Percentiles rank a stretch among this genome's conserved stretches.
phyloP scores from a whole-genome alignment of 805 yeast species.

The Ogataea ramenticola region DNA sequence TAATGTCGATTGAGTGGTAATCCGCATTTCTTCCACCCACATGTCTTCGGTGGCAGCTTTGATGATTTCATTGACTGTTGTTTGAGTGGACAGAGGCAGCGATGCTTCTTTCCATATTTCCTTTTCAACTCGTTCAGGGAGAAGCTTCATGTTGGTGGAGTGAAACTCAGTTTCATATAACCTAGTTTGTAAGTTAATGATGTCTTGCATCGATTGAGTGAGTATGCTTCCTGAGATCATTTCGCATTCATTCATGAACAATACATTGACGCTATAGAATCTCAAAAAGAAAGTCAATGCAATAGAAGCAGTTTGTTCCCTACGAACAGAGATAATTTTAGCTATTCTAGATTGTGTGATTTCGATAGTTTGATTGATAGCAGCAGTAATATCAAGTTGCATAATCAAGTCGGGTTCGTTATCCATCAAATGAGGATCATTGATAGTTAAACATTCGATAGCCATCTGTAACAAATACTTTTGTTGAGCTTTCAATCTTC shows the following conservation, averaged over 20 bases:
- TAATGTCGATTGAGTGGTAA: conserved; percentile 1
- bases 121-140: conserved; percentile 46
- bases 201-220: conserved; percentile 55
- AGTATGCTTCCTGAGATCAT: conserved; percentile 61
- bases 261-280: conserved; percentile 56
- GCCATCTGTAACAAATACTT: conserved; percentile 71
- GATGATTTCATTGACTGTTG: conserved; percentile 41
- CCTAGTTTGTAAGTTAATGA: conserved; percentile 58
- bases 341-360: conserved; percentile 71
- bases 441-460: conserved; percentile 34
- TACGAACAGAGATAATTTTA: conserved; percentile 69
- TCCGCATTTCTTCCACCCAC: conserved; percentile 38
- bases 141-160: conserved; percentile 35
- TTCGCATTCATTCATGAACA: conserved; percentile 80
- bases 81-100: conserved; percentile 42
- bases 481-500: conserved; percentile 72
- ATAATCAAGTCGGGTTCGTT: conserved; percentile 35
- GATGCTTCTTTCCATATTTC: conserved; percentile 79
- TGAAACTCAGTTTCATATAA: conserved; percentile 53
- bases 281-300: conserved; percentile 56
- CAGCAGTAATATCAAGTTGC: conserved; percentile 57
- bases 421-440: conserved; percentile 20
- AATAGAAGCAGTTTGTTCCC: conserved; percentile 56
- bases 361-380: conserved; percentile 62
- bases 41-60: conserved; percentile 35